Evolutionary conservation across 257 asterid genomes (phyloP).

Genomic region (Anisodus acutangulus): DNA sequence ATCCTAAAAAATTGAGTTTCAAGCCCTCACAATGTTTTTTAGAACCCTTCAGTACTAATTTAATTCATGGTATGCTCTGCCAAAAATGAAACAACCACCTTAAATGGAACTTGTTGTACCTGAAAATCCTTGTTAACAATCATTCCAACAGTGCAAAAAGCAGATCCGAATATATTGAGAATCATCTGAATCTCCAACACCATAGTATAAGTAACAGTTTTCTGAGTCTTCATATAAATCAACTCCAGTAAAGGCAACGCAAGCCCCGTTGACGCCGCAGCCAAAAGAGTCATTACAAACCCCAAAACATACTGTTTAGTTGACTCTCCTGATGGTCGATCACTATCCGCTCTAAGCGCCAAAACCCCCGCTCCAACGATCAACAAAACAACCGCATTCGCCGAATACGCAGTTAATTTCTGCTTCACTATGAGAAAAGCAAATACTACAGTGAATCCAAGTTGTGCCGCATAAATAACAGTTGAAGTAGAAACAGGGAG

Average conservation of each 20-base stretch:
- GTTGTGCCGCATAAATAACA: conserved; percentile 37
- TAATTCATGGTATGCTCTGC: too few relatives aligned
- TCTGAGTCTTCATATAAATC: conserved; percentile 40
- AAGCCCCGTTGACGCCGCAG: conserved; percentile 41
- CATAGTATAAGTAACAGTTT: conserved; percentile 35
- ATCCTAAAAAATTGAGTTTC: too few relatives aligned
- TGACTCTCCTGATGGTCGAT: conserved; percentile 38
- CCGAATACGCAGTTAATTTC: conserved; percentile 32
- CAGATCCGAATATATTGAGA: conserved; percentile 27
- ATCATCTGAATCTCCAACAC: conserved; percentile 45
- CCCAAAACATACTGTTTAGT: conserved; percentile 36
- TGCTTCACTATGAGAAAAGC: conserved; percentile 42
- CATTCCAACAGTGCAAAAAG: conserved; percentile 41
- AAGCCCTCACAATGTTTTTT: too few relatives aligned
- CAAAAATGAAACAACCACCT: too few relatives aligned
- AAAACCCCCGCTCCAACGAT: conserved; percentile 37
- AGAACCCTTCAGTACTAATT: too few relatives aligned
- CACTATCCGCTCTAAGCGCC: conserved; percentile 33
- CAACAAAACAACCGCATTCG: conserved; percentile 39
- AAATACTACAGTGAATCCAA: conserved; percentile 38
- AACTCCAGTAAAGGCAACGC: conserved; percentile 43
- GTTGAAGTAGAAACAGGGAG: conserved; percentile 44
- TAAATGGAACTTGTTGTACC: conserved; percentile 27
- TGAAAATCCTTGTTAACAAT: conserved; percentile 39
- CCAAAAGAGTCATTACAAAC: conserved; percentile 34